These are phyloP conservation scores for Nemania serpens DNA, from an alignment of 2,329 filamentous ascomycete species.

Conservation along the genomic window DNA sequence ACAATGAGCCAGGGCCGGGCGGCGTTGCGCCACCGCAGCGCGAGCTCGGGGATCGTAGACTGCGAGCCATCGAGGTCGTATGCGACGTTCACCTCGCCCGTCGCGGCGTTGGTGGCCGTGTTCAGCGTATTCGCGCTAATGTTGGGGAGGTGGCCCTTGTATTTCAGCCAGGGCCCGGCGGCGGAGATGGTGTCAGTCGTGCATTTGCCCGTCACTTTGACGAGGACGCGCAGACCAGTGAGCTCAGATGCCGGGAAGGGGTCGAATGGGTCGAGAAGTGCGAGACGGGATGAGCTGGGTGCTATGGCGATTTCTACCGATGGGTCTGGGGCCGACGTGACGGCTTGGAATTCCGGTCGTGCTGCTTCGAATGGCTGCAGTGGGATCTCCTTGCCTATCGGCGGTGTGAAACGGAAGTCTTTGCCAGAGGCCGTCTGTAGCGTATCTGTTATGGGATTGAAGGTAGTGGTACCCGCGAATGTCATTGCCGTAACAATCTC, in stretches of 20 bases:
- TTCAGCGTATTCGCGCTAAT: conserved; percentile 98
- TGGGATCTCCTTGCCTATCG: conserved; percentile 69
- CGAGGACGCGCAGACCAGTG: conserved; percentile 78
- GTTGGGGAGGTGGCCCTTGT: conserved; percentile 98
- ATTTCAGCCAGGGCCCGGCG: conserved; percentile 96
- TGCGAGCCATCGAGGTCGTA: conserved; percentile 79
- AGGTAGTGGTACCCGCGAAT: conserved; percentile 89
- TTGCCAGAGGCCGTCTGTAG: conserved; percentile 79
- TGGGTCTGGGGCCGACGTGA: conserved; percentile 72
- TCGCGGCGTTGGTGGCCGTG: conserved; percentile 89
- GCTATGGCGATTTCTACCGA: conserved; percentile 75
- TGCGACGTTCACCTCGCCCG: conserved; percentile 88
- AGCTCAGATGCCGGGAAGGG: conserved; percentile 81
- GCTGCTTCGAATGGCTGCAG: conserved; percentile 71
- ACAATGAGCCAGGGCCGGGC: conserved; percentile 88
- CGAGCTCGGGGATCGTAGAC: conserved; percentile 85
- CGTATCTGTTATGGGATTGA: conserved; percentile 92
- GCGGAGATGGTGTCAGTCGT: conserved; percentile 99
- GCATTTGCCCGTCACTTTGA: conserved; percentile 97
- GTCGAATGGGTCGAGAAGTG: conserved; percentile 86
- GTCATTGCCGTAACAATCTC: conserved; percentile 97
- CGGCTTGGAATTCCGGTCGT: conserved; percentile 69
- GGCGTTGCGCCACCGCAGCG: conserved; percentile 77
- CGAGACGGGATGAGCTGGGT: conserved; percentile 86
- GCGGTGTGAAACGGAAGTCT: conserved; percentile 84